Conservation (phyloP, 148 eudicot species). For the Agrostemma githago region DNA sequence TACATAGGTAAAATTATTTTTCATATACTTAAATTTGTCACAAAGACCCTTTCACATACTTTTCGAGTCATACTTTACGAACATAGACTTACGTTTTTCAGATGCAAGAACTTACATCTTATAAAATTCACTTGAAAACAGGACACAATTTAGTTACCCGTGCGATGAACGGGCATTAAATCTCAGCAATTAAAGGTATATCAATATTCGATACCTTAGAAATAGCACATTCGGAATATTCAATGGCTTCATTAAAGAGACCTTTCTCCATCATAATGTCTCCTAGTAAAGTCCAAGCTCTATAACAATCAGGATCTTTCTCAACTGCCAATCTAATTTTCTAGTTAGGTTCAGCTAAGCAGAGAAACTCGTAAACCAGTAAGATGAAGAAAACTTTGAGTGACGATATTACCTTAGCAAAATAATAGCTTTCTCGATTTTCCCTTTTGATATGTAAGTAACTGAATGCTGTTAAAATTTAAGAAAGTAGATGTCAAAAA, state of each 20-base stretch:
- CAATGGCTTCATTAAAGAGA: conserved; percentile 47
- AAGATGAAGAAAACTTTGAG: conserved; percentile 5
- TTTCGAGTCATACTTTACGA: too few relatives aligned
- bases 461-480: conserved; percentile 48
- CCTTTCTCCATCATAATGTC: conserved; percentile 46
- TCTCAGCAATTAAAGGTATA: background rate
- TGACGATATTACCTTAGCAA: conserved; percentile 48
- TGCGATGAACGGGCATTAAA: too few relatives aligned
- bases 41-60: too few relatives aligned
- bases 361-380: conserved; percentile 2
- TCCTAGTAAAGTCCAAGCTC: conserved; percentile 71
- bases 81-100: too few relatives aligned
- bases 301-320: conserved; percentile 71
- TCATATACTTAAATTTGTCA: too few relatives aligned
- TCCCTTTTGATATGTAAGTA: conserved; percentile 44
- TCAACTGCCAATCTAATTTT: conserved; percentile 61
- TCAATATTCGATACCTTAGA: conserved; percentile 43
- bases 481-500: conserved; percentile 7
- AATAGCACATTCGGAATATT: conserved; percentile 56
- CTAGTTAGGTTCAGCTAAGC: conserved; percentile 20
- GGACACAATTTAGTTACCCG: background rate
- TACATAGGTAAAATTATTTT: too few relatives aligned
- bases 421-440: conserved; percentile 44
- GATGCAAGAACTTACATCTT: too few relatives aligned
- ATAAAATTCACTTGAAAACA: too few relatives aligned